Base-by-base conservation (phyloP, 1,284 basidiomycete genomes). In the Boletellus deceptivus region DNA sequence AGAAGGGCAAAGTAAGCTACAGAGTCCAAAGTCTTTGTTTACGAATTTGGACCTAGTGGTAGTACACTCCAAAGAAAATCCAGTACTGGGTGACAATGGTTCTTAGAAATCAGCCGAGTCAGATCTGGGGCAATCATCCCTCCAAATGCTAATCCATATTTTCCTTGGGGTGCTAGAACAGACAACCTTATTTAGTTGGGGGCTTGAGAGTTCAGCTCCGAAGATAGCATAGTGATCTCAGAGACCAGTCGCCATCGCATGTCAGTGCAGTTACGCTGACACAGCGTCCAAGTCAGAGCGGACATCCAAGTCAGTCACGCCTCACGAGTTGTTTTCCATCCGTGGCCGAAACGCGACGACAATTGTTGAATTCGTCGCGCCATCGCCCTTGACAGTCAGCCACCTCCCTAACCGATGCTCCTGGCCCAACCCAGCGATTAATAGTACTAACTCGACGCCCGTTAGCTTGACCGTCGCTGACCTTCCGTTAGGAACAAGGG, bases 371-470 rank as follows among this genome's bases (percentile, higher is more conserved):
- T 96, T 97, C 59, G 77, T 76, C 1, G 80, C 83, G 0, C 86
- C 83, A 27, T 76, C 75, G 61, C 80, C 81, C 67, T 89, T 89
- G 53, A 89, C 62, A 45, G 75, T 80, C 59, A 93, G 70, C 96
- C 96, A 99, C 53, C 97, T 75, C 8, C 95, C 96, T 25, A 95
- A 70, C 49, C 91, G 80, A 59, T 88, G 91, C 69, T 99, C 96
- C 64, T 93, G 88, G 1, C 89, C 91, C 2, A 95, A 64, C 4
- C 86, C 92, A 4, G 85, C 92, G 6, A 92, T 80, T 38, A 98
- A 67, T 37, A 96, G 56, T 8, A 89, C 67, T 5, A 79, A 68
- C 40, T 72, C 67, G 10, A 73, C 63, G 27, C 57, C 58, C 2
- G 63, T 53, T 51, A 57, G 49, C 46, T 53, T 60, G 50, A 53